phyloP scores from a whole-genome alignment of 2,329 filamentous ascomycete genomes.

The Fusarium redolens region DNA sequence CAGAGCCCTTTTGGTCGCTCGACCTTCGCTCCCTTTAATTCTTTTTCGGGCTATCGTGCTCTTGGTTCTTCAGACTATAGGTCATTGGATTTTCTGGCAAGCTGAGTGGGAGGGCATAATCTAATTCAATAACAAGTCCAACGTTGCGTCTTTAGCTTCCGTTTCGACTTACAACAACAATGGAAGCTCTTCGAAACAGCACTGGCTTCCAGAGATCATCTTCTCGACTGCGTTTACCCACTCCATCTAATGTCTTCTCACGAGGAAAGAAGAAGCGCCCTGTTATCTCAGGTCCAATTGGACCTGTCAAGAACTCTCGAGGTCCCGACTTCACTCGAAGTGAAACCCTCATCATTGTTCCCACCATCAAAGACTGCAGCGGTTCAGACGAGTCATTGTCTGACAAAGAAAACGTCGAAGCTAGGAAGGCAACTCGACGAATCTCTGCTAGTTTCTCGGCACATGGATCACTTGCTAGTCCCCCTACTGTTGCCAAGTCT shows the following conservation, averaged over 20 bases:
- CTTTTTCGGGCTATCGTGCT: neutral
- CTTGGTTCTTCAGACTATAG: neutral
- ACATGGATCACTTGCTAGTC: conserved; percentile 41
- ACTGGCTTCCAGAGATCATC: conserved; percentile 14
- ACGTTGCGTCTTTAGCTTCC: neutral
- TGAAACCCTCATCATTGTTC: conserved; percentile 50
- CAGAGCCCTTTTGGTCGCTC: neutral
- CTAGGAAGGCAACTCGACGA: conserved; percentile 37
- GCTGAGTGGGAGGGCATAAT: neutral
- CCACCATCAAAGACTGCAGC: conserved; percentile 51
- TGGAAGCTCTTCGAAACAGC: conserved; percentile 32
- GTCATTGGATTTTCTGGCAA: neutral
- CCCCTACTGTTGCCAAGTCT: conserved; percentile 48
- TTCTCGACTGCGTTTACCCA: conserved; percentile 26
- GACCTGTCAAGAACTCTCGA: conserved; percentile 52
- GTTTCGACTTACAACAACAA: neutral
- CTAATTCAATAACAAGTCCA: neutral
- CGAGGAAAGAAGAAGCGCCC: conserved; percentile 41
- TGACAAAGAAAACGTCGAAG: conserved; percentile 6
- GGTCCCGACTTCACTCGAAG: conserved; percentile 51
- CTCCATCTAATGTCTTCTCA: conserved; percentile 20
- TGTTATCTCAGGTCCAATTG: conserved; percentile 52
- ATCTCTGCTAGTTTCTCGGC: conserved; percentile 49
- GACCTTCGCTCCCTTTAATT: neutral
- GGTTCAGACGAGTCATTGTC: conserved; percentile 33